Percentiles rank a stretch among this genome's conserved stretches.
phyloP scores from a whole-genome alignment of 2,329 filamentous ascomycete species.

The Colletotrichum sidae region DNA sequence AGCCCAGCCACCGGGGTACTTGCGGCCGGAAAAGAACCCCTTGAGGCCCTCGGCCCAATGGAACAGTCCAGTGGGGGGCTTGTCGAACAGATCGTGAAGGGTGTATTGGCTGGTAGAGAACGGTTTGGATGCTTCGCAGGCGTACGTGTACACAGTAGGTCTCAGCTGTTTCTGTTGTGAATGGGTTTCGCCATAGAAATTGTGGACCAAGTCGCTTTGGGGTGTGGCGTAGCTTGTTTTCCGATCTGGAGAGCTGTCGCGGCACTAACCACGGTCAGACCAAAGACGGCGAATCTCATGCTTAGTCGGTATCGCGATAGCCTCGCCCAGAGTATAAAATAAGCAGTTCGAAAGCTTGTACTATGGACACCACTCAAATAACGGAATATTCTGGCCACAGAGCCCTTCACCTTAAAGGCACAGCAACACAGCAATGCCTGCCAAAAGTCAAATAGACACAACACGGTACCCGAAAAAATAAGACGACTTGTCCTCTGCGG shows the following conservation, averaged over 20 bases:
- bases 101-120: slow-evolving; percentile 56
- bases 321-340: not conserved
- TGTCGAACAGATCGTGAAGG: slow-evolving; percentile 55
- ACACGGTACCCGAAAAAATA: no score
- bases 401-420: not conserved
- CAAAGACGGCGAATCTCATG: slow-evolving; percentile 12
- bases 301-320: not conserved
- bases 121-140: slow-evolving; percentile 48
- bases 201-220: slow-evolving; percentile 49
- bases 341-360: not conserved
- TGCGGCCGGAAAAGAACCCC: slow-evolving; percentile 51
- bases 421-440: no score
- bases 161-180: slow-evolving; percentile 42
- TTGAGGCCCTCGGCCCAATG: slow-evolving; percentile 55
- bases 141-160: slow-evolving; percentile 43
- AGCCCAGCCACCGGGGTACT: slow-evolving; percentile 64
- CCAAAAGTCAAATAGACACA: no score
- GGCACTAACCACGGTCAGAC: slow-evolving; percentile 28
- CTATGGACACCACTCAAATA: not conserved
- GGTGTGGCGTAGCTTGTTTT: slow-evolving; percentile 40
- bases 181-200: slow-evolving; percentile 56
- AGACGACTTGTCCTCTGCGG: slow-evolving; percentile 46
- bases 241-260: slow-evolving; percentile 44
- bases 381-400: not conserved
- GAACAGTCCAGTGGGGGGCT: slow-evolving; percentile 52